Evolutionary conservation across 106 monocot genomes (phyloP).

Genomic region (Platanthera zijinensis): DNA sequence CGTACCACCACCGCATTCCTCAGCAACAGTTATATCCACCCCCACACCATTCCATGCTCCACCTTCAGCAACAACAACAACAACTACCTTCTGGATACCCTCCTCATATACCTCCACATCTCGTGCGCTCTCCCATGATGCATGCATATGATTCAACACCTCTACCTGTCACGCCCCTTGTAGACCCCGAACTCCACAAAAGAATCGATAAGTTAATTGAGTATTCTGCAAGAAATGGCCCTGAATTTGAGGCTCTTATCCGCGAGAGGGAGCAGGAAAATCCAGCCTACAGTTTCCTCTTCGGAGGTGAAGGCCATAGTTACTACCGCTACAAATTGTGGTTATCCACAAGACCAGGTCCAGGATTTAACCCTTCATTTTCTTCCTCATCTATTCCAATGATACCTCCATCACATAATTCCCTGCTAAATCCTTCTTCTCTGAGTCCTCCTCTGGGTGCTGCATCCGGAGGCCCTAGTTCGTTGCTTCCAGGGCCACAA

Average conservation of each 20-base stretch:
- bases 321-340: slow-evolving; percentile 87
- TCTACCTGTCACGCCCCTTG: slow-evolving; percentile 49
- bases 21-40: slow-evolving; percentile 55
- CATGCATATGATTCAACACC: slow-evolving; percentile 49
- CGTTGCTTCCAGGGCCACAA: slow-evolving; percentile 34
- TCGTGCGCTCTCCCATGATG: slow-evolving; percentile 35
- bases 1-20: slow-evolving; percentile 35
- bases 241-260: slow-evolving; percentile 86
- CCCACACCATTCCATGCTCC: slow-evolving; percentile 26
- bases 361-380: slow-evolving; percentile 34
- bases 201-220: slow-evolving; percentile 81
- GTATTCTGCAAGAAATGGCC: slow-evolving; percentile 84
- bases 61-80: slow-evolving; percentile 43
- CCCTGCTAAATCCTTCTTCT: slow-evolving; percentile 27
- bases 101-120: slow-evolving; percentile 44
- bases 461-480: slow-evolving; percentile 24
- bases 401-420: slow-evolving; percentile 30
- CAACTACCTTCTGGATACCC: slow-evolving; percentile 27
- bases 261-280: slow-evolving; percentile 94
- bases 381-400: slow-evolving; percentile 24
- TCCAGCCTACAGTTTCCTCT: slow-evolving; percentile 82
- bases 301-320: slow-evolving; percentile 80
- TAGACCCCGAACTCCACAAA: slow-evolving; percentile 86
- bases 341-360: slow-evolving; percentile 33
- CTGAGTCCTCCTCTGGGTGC: slow-evolving; percentile 21